phyloP scores from a whole-genome alignment of 306 rosid species.

The Malus fusca region DNA sequence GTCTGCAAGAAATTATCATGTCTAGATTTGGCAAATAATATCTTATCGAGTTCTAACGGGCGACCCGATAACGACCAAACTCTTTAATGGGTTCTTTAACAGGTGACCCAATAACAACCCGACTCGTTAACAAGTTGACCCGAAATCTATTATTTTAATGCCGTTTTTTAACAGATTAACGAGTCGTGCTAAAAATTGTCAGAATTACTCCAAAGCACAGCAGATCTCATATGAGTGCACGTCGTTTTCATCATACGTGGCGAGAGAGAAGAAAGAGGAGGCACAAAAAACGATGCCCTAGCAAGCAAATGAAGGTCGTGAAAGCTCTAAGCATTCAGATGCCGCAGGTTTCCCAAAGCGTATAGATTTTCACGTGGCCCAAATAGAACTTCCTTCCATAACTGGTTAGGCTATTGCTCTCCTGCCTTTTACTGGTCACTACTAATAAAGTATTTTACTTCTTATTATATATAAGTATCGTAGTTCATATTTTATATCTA shows the following conservation, averaged over 20 bases:
- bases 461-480: background rate
- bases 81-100: too few species aligned
- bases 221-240: background rate
- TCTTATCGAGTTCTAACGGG: too few species aligned
- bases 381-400: background rate
- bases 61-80: too few species aligned
- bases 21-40: too few species aligned
- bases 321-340: background rate
- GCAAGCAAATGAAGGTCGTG: background rate
- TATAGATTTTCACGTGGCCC: background rate
- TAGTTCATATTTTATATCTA: background rate
- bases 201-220: background rate
- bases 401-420: background rate
- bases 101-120: too few species aligned
- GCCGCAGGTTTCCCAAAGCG: background rate
- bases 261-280: background rate
- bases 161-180: too few species aligned
- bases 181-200: too few species aligned
- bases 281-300: background rate
- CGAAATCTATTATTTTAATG: too few species aligned
- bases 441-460: background rate
- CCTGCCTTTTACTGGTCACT: background rate
- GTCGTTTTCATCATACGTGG: background rate
- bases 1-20: too few species aligned
- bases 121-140: too few species aligned